phyloP scores from a whole-genome alignment of 2,329 filamentous ascomycete genomes.

The Penicillium sp. region DNA sequence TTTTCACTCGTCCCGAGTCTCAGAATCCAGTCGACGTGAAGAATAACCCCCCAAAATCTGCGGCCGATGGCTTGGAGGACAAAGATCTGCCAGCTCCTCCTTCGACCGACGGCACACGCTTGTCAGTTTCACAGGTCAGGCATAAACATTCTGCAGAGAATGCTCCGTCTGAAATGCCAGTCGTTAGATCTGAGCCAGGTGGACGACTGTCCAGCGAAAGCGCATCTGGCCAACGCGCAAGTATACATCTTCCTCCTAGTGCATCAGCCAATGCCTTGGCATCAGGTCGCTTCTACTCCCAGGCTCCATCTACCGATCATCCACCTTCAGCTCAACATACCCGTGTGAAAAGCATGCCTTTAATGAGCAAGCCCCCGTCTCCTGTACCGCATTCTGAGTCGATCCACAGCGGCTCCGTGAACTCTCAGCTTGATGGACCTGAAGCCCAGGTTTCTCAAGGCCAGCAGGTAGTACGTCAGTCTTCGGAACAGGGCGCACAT shows the following conservation, averaged over 20 bases:
- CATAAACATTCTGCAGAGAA: not conserved
- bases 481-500: not conserved
- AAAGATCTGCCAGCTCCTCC: slow-evolving; percentile 6
- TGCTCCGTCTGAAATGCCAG: not conserved
- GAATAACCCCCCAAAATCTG: not conserved
- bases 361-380: slow-evolving; percentile 6
- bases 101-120: not conserved
- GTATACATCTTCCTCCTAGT: slow-evolving; percentile 5
- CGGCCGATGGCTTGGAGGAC: not conserved
- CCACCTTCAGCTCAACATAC: not conserved
- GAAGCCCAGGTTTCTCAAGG: slow-evolving; percentile 2
- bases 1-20: slow-evolving; percentile 16
- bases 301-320: slow-evolving; percentile 2
- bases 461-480: not conserved
- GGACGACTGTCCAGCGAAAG: not conserved
- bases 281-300: slow-evolving; percentile 19
- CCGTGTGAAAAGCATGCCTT: slow-evolving; percentile 7
- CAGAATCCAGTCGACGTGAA: not conserved
- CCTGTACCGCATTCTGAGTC: slow-evolving; percentile 7
- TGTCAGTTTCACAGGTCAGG: not conserved
- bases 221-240: slow-evolving; percentile 1
- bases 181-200: not conserved
- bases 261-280: slow-evolving; percentile 2
- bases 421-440: not conserved
- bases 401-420: not conserved